Evolutionary conservation across 352 stramenopile genomes (phyloP).

Genomic region (Blastocystis sp.): DNA sequence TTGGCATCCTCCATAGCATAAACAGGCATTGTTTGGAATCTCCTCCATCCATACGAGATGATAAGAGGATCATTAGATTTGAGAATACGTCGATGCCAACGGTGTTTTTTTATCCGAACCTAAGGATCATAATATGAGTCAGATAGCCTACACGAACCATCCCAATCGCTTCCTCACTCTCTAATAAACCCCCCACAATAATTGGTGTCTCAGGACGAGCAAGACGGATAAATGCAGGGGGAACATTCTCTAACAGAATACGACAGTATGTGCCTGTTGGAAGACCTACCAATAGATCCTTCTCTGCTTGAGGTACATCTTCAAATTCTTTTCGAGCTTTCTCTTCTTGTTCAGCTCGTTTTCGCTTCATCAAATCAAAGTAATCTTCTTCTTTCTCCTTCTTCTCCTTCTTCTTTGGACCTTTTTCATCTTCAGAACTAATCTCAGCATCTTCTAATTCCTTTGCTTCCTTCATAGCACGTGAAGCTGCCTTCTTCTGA

Average conservation of each 20-base stretch:
- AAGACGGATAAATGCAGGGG: conserved; percentile 22
- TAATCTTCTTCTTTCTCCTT: conserved; percentile 76
- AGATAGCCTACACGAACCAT: conserved; percentile 27
- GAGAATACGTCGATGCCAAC: conserved; percentile 94
- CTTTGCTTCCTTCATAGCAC: conserved; percentile 43
- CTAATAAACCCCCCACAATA: conserved; percentile 85
- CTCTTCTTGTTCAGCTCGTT: conserved; percentile 66
- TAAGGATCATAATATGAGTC: conserved; percentile 79
- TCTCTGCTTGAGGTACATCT: conserved; percentile 74
- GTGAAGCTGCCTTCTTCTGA: conserved; percentile 38
- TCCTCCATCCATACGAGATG: conserved; percentile 93
- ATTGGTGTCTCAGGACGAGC: conserved; percentile 67
- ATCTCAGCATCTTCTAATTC: conserved; percentile 43
- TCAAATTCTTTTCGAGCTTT: conserved; percentile 70
- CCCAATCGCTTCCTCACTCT: conserved; percentile 77
- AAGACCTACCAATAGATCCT: conserved; percentile 70
- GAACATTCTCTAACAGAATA: conserved; percentile 23
- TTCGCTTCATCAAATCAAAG: conserved; percentile 58
- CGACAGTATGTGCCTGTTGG: conserved; percentile 39
- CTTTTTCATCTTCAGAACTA: conserved; percentile 15
- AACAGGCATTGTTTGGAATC: conserved; percentile 95
- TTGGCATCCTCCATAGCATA: conserved; percentile 95
- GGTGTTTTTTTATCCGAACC: conserved; percentile 95
- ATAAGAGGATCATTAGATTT: conserved; percentile 95
- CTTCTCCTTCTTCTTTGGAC: conserved; percentile 64